Evolutionary conservation across 2,329 filamentous ascomycete species (phyloP), one percentile per base, ranked within the genome.

Genomic region (Penicillium psychrosexuale): DNA sequence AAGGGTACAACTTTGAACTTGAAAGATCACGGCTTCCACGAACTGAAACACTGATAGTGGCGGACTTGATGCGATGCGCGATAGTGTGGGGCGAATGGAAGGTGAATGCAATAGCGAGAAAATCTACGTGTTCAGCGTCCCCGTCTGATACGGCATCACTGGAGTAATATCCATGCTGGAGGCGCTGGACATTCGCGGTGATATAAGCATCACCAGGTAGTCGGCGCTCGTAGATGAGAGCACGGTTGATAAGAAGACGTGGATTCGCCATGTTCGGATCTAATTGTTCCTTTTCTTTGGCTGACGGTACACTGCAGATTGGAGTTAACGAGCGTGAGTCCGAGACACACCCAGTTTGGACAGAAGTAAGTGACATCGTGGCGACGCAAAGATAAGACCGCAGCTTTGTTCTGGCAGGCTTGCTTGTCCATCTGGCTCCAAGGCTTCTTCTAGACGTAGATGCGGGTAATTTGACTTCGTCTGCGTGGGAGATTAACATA

Each of bases 161-260:
- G 22, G 74, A 70, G 64, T 78, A 80, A 55, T 69, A 76, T 5
- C 79, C 79, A 58, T 78, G 76, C 56, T 81, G 79, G 8, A 81
- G 69, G 2, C 79, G 76, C 53, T 79, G 76, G 9, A 79, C 75
- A 56, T 81, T 77, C 0, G 77, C 78, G 0, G 78, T 79, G 48
- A 80, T 73, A 59, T 77, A 80, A 8, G 77, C 75, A 36, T 77
- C 70, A 4, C 78, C 77, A 0, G 77, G 77, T 13, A 81, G 71
- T 22, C 66, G 71, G 19, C 78, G 74, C 61, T 81, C 78, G 51
- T 80, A 81, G 38, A 81, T 73, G 53, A 78, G 78, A 64, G 72
- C 69, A 49, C 71, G 63, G 60, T 78, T 71, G 47, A 73, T 58
- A 37, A 69, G 63, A 30, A 75, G 61, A 22, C 71, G 70, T 28